Base-by-base conservation (phyloP, 2,329 filamentous ascomycete genomes). In the Chaetomium sp. region DNA sequence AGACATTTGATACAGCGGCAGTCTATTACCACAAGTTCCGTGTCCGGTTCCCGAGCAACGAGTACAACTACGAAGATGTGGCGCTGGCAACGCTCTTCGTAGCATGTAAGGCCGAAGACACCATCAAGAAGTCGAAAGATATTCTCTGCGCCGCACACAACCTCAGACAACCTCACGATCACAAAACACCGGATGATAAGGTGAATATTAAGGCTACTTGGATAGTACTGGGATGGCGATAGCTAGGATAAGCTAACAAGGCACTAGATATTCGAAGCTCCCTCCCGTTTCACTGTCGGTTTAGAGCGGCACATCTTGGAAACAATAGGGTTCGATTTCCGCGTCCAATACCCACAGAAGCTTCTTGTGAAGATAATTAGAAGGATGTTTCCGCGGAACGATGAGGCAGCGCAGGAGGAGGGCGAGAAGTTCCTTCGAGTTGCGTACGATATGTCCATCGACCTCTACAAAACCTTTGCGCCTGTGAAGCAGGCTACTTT, bases 31-130 rank as follows among this genome's bases (percentile, higher is more conserved):
- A 97, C 76, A 91, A 91, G 64, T 96, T 96, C 69, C 86, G 92
- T 36, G 79, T 97, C 52, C 82, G 87, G 46, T 91, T 95, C 66
- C 81, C 85, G n/a, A 89, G 91, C 63, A 84, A 78, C 61, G 91
- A 95, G 66, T 96, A 95, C 71, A 88, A 88, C 69, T 91, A 85
- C 61, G 72, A 89, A 70, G 92, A 97, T 68, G 91, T 90, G 1
- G 90, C 92, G 0, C 82, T 94, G 6, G 90, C 94, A 1, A 87
- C 90, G 32, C 76, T 99, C 7, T 92, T 97, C 67, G 88, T 91
- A 2, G 91, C 91, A 2, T 97, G 92, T 77, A 99, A 99, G 74
- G 91, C 95, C 46, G 94, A 99, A 71, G 94, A 99, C 70, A 99
- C 94, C 0, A 81, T 96, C 62, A 99, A 99, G 74, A 97, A 97